Conservation (phyloP, 2,329 filamentous ascomycete species). For the Talaromyces sp. region DNA sequence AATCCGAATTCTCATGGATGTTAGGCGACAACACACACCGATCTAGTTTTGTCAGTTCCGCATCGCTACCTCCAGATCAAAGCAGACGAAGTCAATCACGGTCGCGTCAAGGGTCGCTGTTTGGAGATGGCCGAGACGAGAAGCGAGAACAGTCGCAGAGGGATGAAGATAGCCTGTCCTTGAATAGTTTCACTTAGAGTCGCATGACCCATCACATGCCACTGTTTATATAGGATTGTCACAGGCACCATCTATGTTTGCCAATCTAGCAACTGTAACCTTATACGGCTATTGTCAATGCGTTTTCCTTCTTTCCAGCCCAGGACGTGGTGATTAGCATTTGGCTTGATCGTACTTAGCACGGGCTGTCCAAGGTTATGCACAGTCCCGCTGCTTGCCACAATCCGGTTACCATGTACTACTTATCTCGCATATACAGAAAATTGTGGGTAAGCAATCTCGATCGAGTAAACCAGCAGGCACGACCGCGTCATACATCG, state of each 20-base stretch:
- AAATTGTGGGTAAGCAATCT: background rate
- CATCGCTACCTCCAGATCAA: conserved; percentile 45
- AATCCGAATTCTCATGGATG: conserved; percentile 52
- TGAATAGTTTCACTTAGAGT: conserved; percentile 34
- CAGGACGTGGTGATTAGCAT: background rate
- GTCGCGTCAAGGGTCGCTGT: conserved; percentile 32
- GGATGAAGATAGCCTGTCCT: conserved; percentile 39
- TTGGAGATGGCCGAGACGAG: conserved; percentile 31
- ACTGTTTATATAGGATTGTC: background rate
- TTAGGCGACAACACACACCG: conserved; percentile 44
- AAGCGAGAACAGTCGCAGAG: conserved; percentile 26
- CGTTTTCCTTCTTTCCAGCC: background rate
- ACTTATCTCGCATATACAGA: background rate
- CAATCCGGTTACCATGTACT: background rate
- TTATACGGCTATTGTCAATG: background rate
- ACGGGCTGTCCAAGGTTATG: background rate
- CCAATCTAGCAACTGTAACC: background rate
- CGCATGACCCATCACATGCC: conserved; percentile 5
- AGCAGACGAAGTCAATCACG: conserved; percentile 34
- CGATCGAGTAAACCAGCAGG: background rate
- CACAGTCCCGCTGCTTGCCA: background rate
- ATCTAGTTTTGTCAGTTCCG: conserved; percentile 46
- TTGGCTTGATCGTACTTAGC: background rate
- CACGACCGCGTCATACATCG: background rate
- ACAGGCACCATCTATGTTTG: background rate